phyloP scores from a whole-genome alignment of 2,329 filamentous ascomycete genomes.

The Colletotrichum musae region DNA sequence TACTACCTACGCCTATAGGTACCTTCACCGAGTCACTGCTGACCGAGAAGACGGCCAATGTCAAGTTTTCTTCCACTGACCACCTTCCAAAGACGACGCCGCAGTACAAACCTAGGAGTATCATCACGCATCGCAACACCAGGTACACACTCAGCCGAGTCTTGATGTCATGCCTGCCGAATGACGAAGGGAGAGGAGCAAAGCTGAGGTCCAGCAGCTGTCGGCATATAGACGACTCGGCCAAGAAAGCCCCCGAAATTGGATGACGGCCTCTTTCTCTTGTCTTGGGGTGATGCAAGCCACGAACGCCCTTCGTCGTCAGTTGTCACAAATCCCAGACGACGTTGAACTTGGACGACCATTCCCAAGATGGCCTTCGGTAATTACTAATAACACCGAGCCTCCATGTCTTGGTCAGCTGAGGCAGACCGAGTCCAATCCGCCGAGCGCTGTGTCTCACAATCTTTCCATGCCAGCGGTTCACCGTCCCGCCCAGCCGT shows the following conservation, averaged over 20 bases:
- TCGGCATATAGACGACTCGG: no score
- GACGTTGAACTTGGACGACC: neutral
- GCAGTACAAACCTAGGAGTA: neutral
- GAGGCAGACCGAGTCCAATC: slow-evolving; percentile 1
- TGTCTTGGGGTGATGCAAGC: neutral
- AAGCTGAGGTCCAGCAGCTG: neutral
- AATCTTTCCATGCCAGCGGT: slow-evolving; percentile 30
- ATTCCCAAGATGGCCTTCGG: slow-evolving; percentile 26
- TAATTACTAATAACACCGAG: slow-evolving; percentile 28
- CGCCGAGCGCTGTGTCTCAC: slow-evolving; percentile 22
- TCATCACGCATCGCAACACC: neutral
- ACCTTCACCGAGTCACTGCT: no score
- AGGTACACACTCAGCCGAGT: neutral
- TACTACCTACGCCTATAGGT: no score
- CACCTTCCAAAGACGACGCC: neutral
- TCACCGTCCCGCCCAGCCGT: slow-evolving; percentile 36
- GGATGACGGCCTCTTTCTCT: neutral
- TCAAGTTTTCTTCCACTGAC: neutral
- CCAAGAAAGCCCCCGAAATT: neutral
- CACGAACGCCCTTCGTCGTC: slow-evolving; percentile 1
- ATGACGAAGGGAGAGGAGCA: neutral
- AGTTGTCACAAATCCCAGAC: slow-evolving; percentile 13
- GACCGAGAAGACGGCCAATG: no score
- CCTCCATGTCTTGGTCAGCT: slow-evolving; percentile 16
- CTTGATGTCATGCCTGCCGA: slow-evolving; percentile 7